Base-by-base conservation (phyloP, 176 grass and related monocot genomes). In the Poa annua region DNA sequence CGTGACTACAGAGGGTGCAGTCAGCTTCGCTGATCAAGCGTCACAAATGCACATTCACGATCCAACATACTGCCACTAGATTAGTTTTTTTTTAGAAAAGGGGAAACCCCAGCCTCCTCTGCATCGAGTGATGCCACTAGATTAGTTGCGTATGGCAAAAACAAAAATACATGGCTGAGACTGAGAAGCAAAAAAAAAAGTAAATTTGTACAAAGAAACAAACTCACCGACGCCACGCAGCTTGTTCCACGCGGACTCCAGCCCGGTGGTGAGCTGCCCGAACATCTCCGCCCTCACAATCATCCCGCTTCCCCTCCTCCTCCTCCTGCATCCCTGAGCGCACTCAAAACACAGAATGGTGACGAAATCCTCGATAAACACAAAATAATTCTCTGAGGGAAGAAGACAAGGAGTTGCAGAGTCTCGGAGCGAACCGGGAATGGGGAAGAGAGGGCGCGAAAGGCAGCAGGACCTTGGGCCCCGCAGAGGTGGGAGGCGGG, bases 191-290 rank as follows among this genome's bases (percentile, higher is more conserved):
- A 19, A 24, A 16, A 36, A 21, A 11, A 26, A 0, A 9, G 22
- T 49, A n/a, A 29, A 16, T 22, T 21, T 50, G 2, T 8, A 39
- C 0, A 32, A 49, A 32, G 24, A 69, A 61, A 25, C 9, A 42
- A 79, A 45, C 88, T 22, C 48, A 99, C 96, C 93, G 53, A 86
- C 91, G 53, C 96, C 96, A 4, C 89, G 87, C 42, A 99, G 89
- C 81, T 99, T 99, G 87, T 94, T 99, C 96, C 96, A 99, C 7
- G 96, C 96, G 8, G 96, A 88, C 77, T 99, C 96, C 6, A 99
- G 91, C 24, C 96, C 93, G 51, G 79, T 93, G 36, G 96, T 96
- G 79, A 99, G 90, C 83, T 99, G 93, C 8, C 96, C 96, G 69
- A 99, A 96, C 96, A 93, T 99, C 91, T 99, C 96, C 33, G 93